Percentiles rank a stretch among this genome's conserved stretches.
Conservation (phyloP, 1,139 yeast species). For the Candida buenavistaensis region DNA sequence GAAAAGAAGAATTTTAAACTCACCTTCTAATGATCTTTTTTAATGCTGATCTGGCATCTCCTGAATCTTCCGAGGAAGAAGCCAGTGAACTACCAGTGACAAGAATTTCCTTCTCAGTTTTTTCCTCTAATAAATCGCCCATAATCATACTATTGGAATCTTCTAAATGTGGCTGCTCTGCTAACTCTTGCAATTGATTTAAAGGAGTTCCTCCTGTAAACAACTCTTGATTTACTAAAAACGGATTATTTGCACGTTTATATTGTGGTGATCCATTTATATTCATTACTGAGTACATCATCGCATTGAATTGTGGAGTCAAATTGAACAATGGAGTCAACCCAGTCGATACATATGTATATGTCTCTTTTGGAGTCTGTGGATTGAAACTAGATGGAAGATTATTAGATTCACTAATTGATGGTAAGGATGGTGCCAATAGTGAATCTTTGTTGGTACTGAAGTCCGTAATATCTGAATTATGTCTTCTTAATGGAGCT, state of each 20-base stretch:
- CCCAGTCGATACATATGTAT: conserved; percentile 28
- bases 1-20: background rate
- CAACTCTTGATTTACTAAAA: conserved; percentile 33
- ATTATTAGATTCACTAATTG: conserved; percentile 19
- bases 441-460: conserved; percentile 13
- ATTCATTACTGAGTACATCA: conserved; percentile 43
- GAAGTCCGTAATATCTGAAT: conserved; percentile 30
- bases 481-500: conserved; percentile 27
- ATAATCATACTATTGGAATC: background rate
- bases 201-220: conserved; percentile 18
- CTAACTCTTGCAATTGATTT: conserved; percentile 4
- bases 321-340: conserved; percentile 40
- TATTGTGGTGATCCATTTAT: conserved; percentile 29
- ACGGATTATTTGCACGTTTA: conserved; percentile 23
- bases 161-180: conserved; percentile 7
- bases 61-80: conserved; percentile 29
- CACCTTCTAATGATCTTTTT: conserved; percentile 37
- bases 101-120: background rate
- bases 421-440: conserved; percentile 10
- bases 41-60: conserved; percentile 44
- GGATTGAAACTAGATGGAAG: conserved; percentile 18
- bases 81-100: conserved; percentile 3
- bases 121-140: background rate
- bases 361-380: conserved; percentile 39
- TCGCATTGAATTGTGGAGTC: conserved; percentile 45